Percentiles rank a stretch among this genome's conserved stretches.
These are phyloP conservation scores for Ochromonas danica DNA, from an alignment of 108 stramenopile species.

Conservation along the genomic window DNA sequence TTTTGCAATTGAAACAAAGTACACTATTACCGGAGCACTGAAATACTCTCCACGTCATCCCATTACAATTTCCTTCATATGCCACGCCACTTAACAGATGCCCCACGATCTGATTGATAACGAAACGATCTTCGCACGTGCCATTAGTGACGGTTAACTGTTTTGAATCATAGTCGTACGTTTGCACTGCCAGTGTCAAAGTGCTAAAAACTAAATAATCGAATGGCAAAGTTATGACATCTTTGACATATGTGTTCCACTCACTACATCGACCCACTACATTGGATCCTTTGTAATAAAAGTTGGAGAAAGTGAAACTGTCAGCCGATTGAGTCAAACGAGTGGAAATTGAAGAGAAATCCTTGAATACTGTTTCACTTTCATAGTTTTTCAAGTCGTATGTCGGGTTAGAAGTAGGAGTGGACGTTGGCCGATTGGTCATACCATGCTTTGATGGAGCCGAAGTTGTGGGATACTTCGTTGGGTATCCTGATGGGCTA, in stretches of 20 bases:
- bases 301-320: neutral
- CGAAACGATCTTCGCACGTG: neutral
- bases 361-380: neutral
- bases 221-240: neutral
- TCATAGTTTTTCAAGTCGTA: neutral
- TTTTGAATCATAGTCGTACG: neutral
- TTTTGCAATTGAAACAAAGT: conserved; percentile 19
- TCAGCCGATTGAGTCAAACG: neutral
- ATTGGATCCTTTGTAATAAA: neutral
- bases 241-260: neutral
- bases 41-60: neutral
- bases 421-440: neutral
- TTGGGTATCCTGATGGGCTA: neutral
- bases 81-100: neutral
- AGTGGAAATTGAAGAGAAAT: neutral
- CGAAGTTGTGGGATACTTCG: conserved; percentile 11
- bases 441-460: neutral
- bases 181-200: neutral
- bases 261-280: neutral
- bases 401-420: neutral
- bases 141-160: no score
- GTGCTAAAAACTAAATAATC: neutral
- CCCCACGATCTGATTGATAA: neutral
- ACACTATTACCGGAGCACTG: neutral
- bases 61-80: neutral